Evolutionary conservation across 78 protist genomes (phyloP).

Genomic region (Anaeramoeba flamelloides): DNA sequence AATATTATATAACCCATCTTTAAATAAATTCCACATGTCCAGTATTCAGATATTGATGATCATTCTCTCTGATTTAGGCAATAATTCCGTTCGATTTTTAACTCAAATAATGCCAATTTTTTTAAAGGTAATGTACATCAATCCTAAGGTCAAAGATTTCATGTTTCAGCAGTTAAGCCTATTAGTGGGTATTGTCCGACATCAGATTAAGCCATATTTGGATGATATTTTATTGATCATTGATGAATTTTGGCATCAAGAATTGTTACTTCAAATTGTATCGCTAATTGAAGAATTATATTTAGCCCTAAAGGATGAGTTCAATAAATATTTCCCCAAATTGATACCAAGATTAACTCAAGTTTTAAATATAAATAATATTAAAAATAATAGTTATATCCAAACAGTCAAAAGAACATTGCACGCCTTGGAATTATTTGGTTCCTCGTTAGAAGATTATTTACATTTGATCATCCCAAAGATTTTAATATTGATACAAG

Average conservation of each 20-base stretch:
- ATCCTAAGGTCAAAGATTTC: no score
- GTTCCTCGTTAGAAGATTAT: not conserved
- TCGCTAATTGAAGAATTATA: not conserved
- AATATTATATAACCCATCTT: no score
- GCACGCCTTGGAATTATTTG: not conserved
- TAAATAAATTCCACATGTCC: no score
- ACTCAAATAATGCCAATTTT: no score
- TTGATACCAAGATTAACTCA: not conserved
- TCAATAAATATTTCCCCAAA: not conserved
- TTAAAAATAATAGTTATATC: not conserved
- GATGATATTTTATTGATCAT: not conserved
- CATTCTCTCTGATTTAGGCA: no score
- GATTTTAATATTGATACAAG: not conserved
- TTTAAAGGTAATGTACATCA: no score
- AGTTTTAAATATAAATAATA: not conserved
- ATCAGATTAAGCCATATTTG: not conserved
- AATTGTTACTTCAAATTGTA: not conserved
- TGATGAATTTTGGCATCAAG: not conserved
- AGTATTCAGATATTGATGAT: no score
- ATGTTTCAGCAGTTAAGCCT: not conserved
- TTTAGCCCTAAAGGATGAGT: not conserved
- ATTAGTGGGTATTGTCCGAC: not conserved
- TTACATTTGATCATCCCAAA: not conserved
- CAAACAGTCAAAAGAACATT: not conserved
- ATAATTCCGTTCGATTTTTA: no score